Base-by-base conservation (phyloP, 1,284 basidiomycete genomes). In the Irpex lacteus region DNA sequence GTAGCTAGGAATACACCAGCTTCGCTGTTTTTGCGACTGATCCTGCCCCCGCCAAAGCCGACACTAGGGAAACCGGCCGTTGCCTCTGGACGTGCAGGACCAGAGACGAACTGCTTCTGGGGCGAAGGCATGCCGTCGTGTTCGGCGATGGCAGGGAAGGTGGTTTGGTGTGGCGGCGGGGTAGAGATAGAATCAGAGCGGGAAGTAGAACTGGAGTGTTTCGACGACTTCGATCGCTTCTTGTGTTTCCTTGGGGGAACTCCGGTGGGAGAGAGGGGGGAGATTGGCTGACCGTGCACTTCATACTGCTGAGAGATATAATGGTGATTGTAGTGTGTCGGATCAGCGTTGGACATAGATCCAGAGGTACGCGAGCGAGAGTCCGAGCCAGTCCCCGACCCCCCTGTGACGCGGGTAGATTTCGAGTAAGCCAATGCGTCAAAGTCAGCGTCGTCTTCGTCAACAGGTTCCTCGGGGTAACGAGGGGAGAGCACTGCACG, bases 331-430 rank as follows among this genome's bases (percentile, higher is more conserved):
- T 75, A 73, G 36, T 68, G 63, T 34, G 69, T 3, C 11, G 54
- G 54, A 62, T 69, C 70, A 1, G 62, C 58, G 56, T 67, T 65
- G 32, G 82, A 83, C 19, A 77, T 65, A 0, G 85, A 85, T 1
- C 80, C 77, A 5, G 85, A 85, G 0, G 86, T 86, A 40, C 82
- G 81, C 5, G 87, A 88, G 40, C 81, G 82, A 1, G 86, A 86
- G 66, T 86, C 85, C 0, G 87, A 88, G n/a, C 78, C 80, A 21
- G 74, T 76, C 7, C 77, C 77, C 3, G 74, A 71, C 4, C 67
- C 70, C n/a, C 72, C 72, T n/a, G 18, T 15, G 1, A 54, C 60
- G 5, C 74, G 68, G 6, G 68, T 66, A 2, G 73, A 74, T 55
- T 81, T 78, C 1, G 82, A 71, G 70, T 90, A 89, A 2, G 81